These are phyloP conservation scores for Pseudogymnoascus sp. DNA, from an alignment of 2,329 filamentous ascomycete genomes.

Conservation along the genomic window DNA sequence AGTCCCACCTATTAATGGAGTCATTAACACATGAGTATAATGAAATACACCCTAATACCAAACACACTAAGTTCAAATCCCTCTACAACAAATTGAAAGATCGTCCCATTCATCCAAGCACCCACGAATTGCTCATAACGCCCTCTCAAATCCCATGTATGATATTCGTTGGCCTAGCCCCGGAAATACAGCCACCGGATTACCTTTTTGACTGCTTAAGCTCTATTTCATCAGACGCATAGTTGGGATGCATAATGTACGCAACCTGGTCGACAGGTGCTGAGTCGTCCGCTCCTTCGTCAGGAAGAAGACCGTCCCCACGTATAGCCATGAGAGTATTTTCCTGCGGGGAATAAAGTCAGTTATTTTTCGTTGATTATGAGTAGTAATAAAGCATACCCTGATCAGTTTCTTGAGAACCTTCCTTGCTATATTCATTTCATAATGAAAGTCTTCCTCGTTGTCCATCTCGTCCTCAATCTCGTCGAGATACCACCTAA, in stretches of 20 bases:
- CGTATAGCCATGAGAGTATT: conserved; percentile 79
- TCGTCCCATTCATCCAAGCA: background rate
- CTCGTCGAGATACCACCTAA: conserved; percentile 88
- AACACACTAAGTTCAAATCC: background rate
- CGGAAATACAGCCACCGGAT: background rate
- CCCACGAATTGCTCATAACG: background rate
- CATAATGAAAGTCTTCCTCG: conserved; percentile 71
- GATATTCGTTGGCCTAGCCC: background rate
- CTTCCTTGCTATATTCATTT: conserved; percentile 67
- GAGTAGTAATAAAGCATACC: conserved; percentile 44
- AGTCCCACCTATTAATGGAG: background rate
- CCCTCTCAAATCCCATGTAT: background rate
- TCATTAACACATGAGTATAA: conserved; percentile 1
- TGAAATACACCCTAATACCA: background rate
- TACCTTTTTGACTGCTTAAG: conserved; percentile 9
- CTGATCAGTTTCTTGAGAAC: conserved; percentile 95
- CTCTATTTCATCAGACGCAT: conserved; percentile 57
- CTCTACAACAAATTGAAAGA: conserved; percentile 3
- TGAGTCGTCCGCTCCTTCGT: conserved; percentile 37
- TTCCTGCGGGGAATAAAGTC: conserved; percentile 42
- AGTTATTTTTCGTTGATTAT: conserved; percentile 46
- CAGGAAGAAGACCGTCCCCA: conserved; percentile 47
- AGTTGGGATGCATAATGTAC: conserved; percentile 93
- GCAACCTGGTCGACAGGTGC: conserved; percentile 45
- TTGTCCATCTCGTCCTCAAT: conserved; percentile 73